Base-by-base conservation (phyloP, 2,329 filamentous ascomycete species). In the Drechslerella stenobrocha region DNA sequence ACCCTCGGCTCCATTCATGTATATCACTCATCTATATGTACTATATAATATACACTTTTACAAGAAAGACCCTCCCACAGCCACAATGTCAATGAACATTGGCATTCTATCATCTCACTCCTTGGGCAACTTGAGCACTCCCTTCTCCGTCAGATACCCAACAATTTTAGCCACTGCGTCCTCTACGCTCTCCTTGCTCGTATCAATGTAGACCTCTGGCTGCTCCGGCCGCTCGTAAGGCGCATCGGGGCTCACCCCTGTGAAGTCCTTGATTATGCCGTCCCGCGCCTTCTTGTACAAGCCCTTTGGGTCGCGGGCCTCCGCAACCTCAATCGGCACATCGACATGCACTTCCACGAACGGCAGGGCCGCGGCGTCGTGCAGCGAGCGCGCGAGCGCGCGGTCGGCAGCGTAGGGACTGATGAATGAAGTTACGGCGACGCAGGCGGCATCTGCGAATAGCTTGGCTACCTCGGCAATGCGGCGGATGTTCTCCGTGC, bases 321-420 rank as follows among this genome's bases (percentile, higher is more conserved):
- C 92, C 34, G 93, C 92, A 44, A 93, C 89, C 77, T 90, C 89
- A 72, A 97, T 82, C 11, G 90, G 88, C 9, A 97, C 85, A 77
- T 98, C 90, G 70, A 98, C 87, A 75, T 85, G 95, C 63, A 97
- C 90, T 79, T 98, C 93, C 72, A 98, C 83, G 76, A 98, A 98
- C 7, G 88, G 87, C 60, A 97, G 82, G 32, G 77, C 74, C 59
- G 83, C 80, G 1, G 83, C 81, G 70, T 82, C 81, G 79, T 98
- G 93, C 74, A 98, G 80, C 70, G 86, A 80, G 64, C 93, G 86
- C 6, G 93, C 93, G 40, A 88, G 82, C 71, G 89, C 81, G 61
- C 93, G 86, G 79, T 98, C 93, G 30, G 87, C 87, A 60, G 84
- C 84, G 82, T 96, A 97, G 0, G 93, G 93, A 0, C 89, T 95